Evolutionary conservation across 148 eudicot genomes (phyloP), one percentile per base, ranked within the genome.

Genomic region (Camellia lanceoleosa): DNA sequence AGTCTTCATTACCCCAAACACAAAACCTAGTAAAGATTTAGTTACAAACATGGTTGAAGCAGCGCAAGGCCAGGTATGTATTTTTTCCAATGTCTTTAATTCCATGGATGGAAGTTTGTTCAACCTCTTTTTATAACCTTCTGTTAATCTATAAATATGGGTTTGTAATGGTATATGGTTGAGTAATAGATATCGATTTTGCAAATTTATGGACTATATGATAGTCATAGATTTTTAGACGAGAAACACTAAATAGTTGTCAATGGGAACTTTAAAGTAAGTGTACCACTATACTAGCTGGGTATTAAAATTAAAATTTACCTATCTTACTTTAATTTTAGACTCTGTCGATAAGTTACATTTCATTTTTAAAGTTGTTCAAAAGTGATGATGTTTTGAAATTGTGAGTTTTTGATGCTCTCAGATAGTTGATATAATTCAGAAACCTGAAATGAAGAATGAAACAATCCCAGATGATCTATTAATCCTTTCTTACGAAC

Each of bases 31-130:
- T 68, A 85, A 79, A 86, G 94, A 88, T 43, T 60, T 89, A 78
- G 84, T 95, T 73, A 76, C 76, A 67, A 77, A 90, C 88, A 86
- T 95, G 90, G 93, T 93, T 75, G 90, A 84, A 82, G 91, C 96
- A 55, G 97, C 89, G 78, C 90, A 86, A 30, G 98, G 98, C 78
- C 90, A 86, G 97, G 98, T 95, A 90, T 13, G 76, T 76, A 59
- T 2, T 73, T 78, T 59, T 66, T 80, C 60, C 23, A 56, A 41
- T 63, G 54, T 49, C 55, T 54, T 44, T 68, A 3, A 8, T 64
- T 69, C 58, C 69, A n/a, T 14, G 8, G n/a, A 23, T 73, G 60
- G 74, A 44, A 77, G 18, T 68, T 49, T 41, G 55, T 59, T 63
- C 38, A 14, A 14, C 59, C 30, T 19, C 0, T 68, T 68, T 59